Evolutionary conservation across 768 basidiomycete species (phyloP).

Genomic region (Suillus occidentalis): DNA sequence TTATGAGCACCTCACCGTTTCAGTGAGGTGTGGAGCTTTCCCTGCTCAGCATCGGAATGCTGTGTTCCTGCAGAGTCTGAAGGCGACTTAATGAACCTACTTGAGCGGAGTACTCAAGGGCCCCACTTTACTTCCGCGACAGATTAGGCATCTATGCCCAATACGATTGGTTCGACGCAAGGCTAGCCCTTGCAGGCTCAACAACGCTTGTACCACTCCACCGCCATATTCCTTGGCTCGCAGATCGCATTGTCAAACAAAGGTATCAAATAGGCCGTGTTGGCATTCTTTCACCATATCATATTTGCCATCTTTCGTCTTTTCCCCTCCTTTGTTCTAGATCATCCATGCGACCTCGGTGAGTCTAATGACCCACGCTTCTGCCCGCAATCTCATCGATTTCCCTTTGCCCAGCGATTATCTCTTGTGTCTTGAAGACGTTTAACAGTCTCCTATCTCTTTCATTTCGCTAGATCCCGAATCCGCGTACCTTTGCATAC

Average conservation of each 20-base stretch:
- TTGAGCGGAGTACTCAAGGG: neutral
- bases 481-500: neutral
- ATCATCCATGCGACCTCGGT: slow-evolving; percentile 1
- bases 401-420: slow-evolving; percentile 7
- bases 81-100: neutral
- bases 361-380: neutral
- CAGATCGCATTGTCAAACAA: neutral
- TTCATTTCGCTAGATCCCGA: slow-evolving; percentile 7
- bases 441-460: neutral
- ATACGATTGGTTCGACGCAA: neutral
- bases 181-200: neutral
- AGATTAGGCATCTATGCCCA: neutral
- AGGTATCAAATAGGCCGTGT: neutral
- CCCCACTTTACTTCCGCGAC: slow-evolving; percentile 3
- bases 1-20: slow-evolving; percentile 2
- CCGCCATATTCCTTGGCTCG: neutral
- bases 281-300: neutral
- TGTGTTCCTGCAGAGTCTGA: neutral
- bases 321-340: slow-evolving; percentile 3
- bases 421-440: neutral
- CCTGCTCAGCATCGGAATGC: slow-evolving; percentile 2
- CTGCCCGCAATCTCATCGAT: slow-evolving; percentile 3
- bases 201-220: neutral
- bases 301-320: neutral
- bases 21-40: slow-evolving; percentile 3